phyloP scores from a whole-genome alignment of 495 filamentous ascomycete species.

The Cryomyces antarcticus region DNA sequence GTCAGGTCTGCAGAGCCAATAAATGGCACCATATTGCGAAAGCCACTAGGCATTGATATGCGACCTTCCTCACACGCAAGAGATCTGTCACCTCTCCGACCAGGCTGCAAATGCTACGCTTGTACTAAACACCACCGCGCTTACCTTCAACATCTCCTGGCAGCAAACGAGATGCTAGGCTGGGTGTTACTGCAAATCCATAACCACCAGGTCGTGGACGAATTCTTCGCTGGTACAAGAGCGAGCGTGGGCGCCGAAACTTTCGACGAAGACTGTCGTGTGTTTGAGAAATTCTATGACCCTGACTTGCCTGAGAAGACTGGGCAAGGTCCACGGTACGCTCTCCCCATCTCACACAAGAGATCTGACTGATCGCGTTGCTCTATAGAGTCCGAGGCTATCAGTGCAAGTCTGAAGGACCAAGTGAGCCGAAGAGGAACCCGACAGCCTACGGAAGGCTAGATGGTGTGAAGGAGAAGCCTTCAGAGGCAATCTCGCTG shows the following conservation, averaged over 20 bases:
- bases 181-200: constrained; percentile 88
- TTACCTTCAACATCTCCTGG: constrained; percentile 68
- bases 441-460: constrained; percentile 39
- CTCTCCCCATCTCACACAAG: not conserved
- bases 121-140: constrained; percentile 72
- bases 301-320: constrained; percentile 46
- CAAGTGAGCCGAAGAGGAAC: constrained; percentile 46
- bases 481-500: constrained; percentile 26
- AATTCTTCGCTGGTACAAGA: constrained; percentile 56
- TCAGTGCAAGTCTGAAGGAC: constrained; percentile 49
- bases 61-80: constrained; percentile 38
- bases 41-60: constrained; percentile 51
- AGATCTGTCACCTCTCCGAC: constrained; percentile 34
- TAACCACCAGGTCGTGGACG: constrained; percentile 50
- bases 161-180: constrained; percentile 84
- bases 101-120: constrained; percentile 58
- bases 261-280: constrained; percentile 37
- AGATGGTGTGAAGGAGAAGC: constrained; percentile 27
- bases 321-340: constrained; percentile 56
- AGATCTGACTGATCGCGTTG: not conserved
- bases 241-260: constrained; percentile 33
- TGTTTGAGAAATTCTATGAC: constrained; percentile 44
- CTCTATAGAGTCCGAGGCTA: constrained; percentile 51
- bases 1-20: not conserved
- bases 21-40: constrained; percentile 26